Evolutionary conservation across 1,284 basidiomycete genomes (phyloP).

Genomic region (Heterobasidion occidentale): DNA sequence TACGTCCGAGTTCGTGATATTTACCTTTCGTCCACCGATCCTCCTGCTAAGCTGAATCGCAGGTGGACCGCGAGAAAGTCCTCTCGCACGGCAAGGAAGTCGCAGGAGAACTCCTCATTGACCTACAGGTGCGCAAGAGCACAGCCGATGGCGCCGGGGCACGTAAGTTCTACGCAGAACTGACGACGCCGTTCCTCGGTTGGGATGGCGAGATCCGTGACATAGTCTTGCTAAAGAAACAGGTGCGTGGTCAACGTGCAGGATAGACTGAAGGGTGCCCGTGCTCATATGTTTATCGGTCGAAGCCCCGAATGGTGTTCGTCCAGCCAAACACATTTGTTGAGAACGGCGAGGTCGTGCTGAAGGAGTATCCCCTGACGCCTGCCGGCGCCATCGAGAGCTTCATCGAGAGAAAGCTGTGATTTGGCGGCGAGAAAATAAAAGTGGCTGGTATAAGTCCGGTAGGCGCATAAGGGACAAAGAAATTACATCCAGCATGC

Average conservation of each 20-base stretch:
- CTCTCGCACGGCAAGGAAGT: conserved; percentile 56
- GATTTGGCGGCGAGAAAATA: conserved; percentile 6
- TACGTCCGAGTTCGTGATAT: conserved; percentile 51
- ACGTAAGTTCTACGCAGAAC: conserved; percentile 61
- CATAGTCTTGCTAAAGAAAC: conserved; percentile 72
- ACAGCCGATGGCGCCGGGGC: conserved; percentile 76
- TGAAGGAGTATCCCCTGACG: conserved; percentile 74
- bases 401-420: conserved; percentile 68
- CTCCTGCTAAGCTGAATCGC: background rate
- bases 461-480: background rate
- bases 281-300: background rate
- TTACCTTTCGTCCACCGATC: background rate
- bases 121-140: conserved; percentile 77
- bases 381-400: conserved; percentile 69
- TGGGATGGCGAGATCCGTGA: conserved; percentile 75
- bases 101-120: conserved; percentile 64
- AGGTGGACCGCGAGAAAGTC: conserved; percentile 68
- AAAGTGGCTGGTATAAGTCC: background rate
- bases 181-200: conserved; percentile 62
- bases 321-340: conserved; percentile 75
- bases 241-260: conserved; percentile 33
- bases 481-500: background rate
- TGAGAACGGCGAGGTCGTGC: conserved; percentile 52
- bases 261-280: background rate
- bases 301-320: conserved; percentile 72